A percentile compares a stretch with the other conserved stretches of the same genome.
Evolutionary conservation across 139 green algal species (phyloP).

Genomic region (Chlorella sp.): DNA sequence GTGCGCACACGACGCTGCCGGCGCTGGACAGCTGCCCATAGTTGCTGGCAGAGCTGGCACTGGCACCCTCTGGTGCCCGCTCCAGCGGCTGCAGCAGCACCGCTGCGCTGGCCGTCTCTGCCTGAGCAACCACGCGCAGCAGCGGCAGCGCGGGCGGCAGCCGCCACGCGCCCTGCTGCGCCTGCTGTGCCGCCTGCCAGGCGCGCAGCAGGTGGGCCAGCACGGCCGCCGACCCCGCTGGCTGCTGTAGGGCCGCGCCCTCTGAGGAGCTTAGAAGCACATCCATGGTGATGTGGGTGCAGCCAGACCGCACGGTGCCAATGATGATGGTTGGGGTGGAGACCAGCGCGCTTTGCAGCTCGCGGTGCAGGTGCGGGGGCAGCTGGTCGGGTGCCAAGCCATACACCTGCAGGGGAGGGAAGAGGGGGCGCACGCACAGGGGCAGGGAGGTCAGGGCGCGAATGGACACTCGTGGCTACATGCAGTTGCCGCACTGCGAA

Average conservation of each 20-base stretch:
- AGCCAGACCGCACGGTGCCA: conserved; percentile 1
- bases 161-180: neutral
- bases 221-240: neutral
- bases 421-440: neutral
- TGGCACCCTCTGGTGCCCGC: neutral
- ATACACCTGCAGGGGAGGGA: neutral
- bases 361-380: neutral
- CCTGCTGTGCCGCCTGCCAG: neutral
- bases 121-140: neutral
- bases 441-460: neutral
- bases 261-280: neutral
- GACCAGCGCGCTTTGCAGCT: neutral
- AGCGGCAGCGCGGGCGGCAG: neutral
- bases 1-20: neutral
- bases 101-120: neutral
- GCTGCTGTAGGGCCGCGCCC: neutral
- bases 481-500: too few species aligned
- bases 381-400: conserved; percentile 15
- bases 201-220: neutral
- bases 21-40: neutral
- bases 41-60: neutral
- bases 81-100: conserved; percentile 17
- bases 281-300: neutral
- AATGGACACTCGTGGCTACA: too few species aligned
- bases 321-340: neutral